Percentiles rank a stretch among this genome's conserved stretches.
Conservation (phyloP, 768 basidiomycete species). For the Galerina sulciceps region DNA sequence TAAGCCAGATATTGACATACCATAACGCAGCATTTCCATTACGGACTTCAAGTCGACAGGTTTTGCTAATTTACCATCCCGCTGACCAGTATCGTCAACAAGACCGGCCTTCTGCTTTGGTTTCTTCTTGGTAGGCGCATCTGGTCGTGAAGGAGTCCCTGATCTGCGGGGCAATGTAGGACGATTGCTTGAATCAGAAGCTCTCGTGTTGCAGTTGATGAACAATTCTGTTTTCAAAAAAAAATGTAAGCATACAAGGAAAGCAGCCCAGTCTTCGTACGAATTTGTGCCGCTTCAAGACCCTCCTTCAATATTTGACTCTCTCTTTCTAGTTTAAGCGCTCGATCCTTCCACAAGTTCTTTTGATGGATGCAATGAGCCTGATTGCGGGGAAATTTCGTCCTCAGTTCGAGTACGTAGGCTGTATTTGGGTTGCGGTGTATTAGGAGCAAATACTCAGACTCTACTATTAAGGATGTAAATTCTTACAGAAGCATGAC, state of each 20-base stretch:
- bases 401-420: slow-evolving; percentile 46
- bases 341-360: slow-evolving; percentile 43
- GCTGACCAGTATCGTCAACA: not conserved
- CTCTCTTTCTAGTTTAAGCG: slow-evolving; percentile 45
- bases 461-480: not conserved
- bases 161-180: not conserved
- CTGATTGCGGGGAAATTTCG: slow-evolving; percentile 13
- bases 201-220: not conserved
- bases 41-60: slow-evolving; percentile 2
- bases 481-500: slow-evolving; percentile 43
- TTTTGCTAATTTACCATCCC: not conserved
- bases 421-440: slow-evolving; percentile 31
- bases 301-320: slow-evolving; percentile 38
- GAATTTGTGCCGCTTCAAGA: slow-evolving; percentile 45
- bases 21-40: not conserved
- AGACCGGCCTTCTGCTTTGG: slow-evolving; percentile 2
- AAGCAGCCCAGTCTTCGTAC: slow-evolving; percentile 30
- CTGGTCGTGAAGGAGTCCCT: not conserved
- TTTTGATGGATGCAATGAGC: slow-evolving; percentile 9
- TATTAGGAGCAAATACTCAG: not conserved
- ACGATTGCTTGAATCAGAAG: not conserved
- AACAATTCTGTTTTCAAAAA: not conserved
- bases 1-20: not conserved
- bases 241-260: not conserved
- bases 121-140: slow-evolving; percentile 9